Evolutionary conservation across 768 basidiomycete genomes (phyloP).

Genomic region (Tulasnella sp.): DNA sequence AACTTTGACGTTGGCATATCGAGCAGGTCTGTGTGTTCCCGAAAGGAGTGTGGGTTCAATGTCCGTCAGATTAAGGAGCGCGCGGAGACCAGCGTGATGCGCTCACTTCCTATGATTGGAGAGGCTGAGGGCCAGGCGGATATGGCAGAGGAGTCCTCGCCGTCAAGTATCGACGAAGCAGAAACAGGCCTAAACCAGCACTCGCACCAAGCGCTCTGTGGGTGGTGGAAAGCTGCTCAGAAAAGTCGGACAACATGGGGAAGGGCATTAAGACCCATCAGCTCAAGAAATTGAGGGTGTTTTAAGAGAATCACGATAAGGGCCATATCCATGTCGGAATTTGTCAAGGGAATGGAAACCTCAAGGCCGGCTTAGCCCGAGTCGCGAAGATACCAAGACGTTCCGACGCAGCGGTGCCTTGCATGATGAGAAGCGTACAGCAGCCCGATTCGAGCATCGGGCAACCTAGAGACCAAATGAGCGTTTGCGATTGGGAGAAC

Average conservation of each 20-base stretch:
- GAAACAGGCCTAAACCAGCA: background rate
- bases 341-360: too few species aligned
- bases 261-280: too few species aligned
- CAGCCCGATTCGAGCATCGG: too few species aligned
- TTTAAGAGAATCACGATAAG: too few species aligned
- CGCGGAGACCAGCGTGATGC: background rate
- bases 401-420: too few species aligned
- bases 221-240: background rate
- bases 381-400: too few species aligned
- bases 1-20: background rate
- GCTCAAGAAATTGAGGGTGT: too few species aligned
- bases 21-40: slow-evolving; percentile 37
- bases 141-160: background rate
- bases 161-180: background rate
- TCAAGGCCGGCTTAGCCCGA: too few species aligned
- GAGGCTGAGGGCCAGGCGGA: background rate
- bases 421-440: too few species aligned
- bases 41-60: background rate
- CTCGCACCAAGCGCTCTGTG: background rate
- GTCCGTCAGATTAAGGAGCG: background rate
- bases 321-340: too few species aligned
- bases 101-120: background rate
- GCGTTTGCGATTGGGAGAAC: too few species aligned
- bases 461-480: too few species aligned
- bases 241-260: background rate